phyloP scores from a whole-genome alignment of 108 stramenopile genomes.

The Nitzschia palea region DNA sequence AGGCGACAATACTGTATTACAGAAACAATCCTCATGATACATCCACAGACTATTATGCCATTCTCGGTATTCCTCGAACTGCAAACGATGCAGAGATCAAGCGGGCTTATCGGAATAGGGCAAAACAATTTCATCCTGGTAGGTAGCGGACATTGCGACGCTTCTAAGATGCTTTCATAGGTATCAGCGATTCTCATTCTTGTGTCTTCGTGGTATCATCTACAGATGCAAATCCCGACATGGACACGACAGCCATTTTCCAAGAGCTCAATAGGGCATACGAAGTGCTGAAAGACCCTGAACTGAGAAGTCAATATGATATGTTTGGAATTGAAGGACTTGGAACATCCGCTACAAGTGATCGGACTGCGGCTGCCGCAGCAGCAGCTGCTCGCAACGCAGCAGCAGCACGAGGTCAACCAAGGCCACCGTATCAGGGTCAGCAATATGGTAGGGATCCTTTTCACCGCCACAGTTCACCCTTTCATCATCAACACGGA shows the following conservation, averaged over 20 bases:
- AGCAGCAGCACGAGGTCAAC: neutral
- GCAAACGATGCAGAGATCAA: conserved; percentile 66
- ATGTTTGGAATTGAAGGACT: neutral
- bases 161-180: too few species aligned
- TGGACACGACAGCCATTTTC: neutral
- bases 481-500: neutral
- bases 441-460: neutral
- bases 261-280: conserved; percentile 46
- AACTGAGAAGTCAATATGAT: conserved; percentile 59
- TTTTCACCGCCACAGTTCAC: neutral
- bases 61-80: conserved; percentile 56
- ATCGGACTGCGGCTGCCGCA: neutral
- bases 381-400: neutral
- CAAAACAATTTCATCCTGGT: conserved; percentile 57
- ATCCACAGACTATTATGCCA: conserved; percentile 66
- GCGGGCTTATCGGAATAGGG: conserved; percentile 72
- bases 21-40: conserved; percentile 49
- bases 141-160: too few species aligned
- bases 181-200: too few species aligned
- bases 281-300: conserved; percentile 62
- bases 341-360: neutral
- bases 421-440: too few species aligned
- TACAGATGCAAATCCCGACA: conserved; percentile 7
- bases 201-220: neutral
- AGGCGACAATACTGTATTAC: neutral